Evolutionary conservation across 1,284 basidiomycete species (phyloP), one percentile per base, ranked within the genome.

Genomic region (Amylostereum areolatum): DNA sequence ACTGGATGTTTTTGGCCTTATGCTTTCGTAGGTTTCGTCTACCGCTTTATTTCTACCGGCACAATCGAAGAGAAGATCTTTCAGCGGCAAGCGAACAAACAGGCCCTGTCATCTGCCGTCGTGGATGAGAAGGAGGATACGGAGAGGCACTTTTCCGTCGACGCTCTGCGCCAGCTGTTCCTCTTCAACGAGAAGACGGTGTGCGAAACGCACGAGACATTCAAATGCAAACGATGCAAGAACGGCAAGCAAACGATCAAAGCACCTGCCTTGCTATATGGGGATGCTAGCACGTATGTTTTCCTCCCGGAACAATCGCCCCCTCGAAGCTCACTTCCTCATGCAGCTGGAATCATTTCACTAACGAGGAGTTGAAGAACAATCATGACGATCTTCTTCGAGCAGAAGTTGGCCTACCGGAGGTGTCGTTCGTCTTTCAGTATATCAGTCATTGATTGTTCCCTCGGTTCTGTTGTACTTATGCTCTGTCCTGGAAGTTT

Each of bases 31-130:
- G 89, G 92, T 65, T 99, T 98, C 59, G 96, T 98, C 2, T 99
- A 99, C 63, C 92, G 96, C 24, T 99, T 98, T 69, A 95, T 97
- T 59, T 89, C 93, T 1, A 97, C 96, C 0, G 96, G 96, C 1
- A 97, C 95, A 2, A 97, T 99, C 56, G 97, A 99, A 69, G 97
- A 99, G 69, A 99, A 98, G 75, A 97, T 98, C 55, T 94, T 97
- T 67, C 94, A 97, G 67, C 75, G 92, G 52, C 92, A 97, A 69
- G 94, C 95, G 39, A 89, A 88, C 62, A 99, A 99, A 67, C 94
- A 97, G 66, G 92, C 95, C 3, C 80, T 99, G 2, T 99, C 97
- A 0, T 94, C 95, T 0, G 93, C 93, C 25, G 95, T 99, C 3
- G 95, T 99, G 9, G 96, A 99, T 64, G 94, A 97, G 66, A 96